These are phyloP conservation scores for Albifimbria verrucaria DNA, from an alignment of 2,329 filamentous ascomycete genomes.

Conservation along the genomic window DNA sequence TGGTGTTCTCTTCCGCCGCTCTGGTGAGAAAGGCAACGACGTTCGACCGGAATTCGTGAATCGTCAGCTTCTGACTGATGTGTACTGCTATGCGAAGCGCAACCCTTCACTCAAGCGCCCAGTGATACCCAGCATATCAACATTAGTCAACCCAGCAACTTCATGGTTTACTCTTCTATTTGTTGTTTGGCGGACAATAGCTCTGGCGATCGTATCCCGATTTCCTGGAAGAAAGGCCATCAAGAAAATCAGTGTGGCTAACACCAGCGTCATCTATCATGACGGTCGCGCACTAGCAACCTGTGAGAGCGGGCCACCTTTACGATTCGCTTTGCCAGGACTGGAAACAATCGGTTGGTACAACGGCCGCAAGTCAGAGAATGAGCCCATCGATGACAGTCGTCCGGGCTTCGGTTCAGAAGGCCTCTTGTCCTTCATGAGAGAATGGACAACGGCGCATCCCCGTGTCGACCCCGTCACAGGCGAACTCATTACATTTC, in stretches of 20 bases:
- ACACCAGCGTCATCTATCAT: constrained; percentile 64
- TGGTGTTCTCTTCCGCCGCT: constrained; percentile 57
- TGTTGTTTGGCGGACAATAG: constrained; percentile 52
- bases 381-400: constrained; percentile 25
- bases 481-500: constrained; percentile 65
- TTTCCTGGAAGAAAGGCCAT: constrained; percentile 42
- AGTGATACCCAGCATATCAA: constrained; percentile 65
- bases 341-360: constrained; percentile 71
- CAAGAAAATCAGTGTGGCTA: constrained; percentile 68
- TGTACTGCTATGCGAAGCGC: constrained; percentile 53
- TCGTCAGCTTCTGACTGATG: constrained; percentile 65
- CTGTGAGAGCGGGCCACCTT: constrained; percentile 68
- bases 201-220: constrained; percentile 55
- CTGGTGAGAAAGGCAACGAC: constrained; percentile 26
- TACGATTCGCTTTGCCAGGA: constrained; percentile 60
- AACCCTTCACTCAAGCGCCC: constrained; percentile 47
- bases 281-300: constrained; percentile 66
- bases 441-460: constrained; percentile 69
- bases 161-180: constrained; percentile 46
- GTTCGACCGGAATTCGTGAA: constrained; percentile 65
- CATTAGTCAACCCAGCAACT: constrained; percentile 57
- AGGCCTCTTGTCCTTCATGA: constrained; percentile 58
- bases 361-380: constrained; percentile 57
- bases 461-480: constrained; percentile 64
- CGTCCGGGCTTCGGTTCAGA: constrained; percentile 48